Conservation (phyloP, 23 red algal genomes). For the Agarophyton chilense region DNA sequence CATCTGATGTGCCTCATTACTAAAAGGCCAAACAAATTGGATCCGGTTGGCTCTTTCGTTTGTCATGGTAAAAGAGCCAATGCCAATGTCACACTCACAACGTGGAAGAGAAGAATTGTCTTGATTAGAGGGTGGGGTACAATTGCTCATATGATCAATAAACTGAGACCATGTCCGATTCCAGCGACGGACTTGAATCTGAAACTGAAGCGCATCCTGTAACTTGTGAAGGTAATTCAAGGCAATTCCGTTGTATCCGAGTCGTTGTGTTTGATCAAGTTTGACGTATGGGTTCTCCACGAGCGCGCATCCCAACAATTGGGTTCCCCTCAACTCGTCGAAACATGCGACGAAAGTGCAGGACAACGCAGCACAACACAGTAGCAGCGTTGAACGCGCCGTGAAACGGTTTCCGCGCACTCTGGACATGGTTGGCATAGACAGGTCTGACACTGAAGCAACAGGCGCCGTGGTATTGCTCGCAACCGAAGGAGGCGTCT, state of each 20-base stretch:
- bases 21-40: constrained; percentile 56
- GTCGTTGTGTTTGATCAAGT: background rate
- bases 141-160: constrained; percentile 31
- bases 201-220: constrained; percentile 23
- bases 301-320: constrained; percentile 24
- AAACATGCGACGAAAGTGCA: background rate
- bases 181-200: background rate
- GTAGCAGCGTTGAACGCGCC: background rate
- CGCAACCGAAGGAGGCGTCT: too few species aligned
- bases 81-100: constrained; percentile 31
- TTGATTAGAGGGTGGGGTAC: background rate
- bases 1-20: constrained; percentile 56
- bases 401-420: background rate
- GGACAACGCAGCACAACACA: background rate
- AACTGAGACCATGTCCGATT: constrained; percentile 37
- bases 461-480: too few species aligned
- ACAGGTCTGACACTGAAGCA: too few species aligned
- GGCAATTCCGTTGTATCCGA: constrained; percentile 29
- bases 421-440: background rate
- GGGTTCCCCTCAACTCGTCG: constrained; percentile 20
- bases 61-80: constrained; percentile 53
- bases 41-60: constrained; percentile 25
- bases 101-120: background rate
- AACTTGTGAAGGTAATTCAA: constrained; percentile 24
- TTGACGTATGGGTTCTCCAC: constrained; percentile 49